phyloP scores from a whole-genome alignment of 345 rosid species.

The Citrus sinensis region DVS_A1.0 CM039161.1:23770001-23770500 shows the following conservation, averaged over 20 bases:
- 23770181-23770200: not conserved
- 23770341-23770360: too few species aligned
- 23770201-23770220: not conserved
- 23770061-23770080: slow-evolving; percentile 15
- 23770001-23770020: slow-evolving; percentile 10
- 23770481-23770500: not conserved
- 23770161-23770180: not conserved
- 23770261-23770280: not conserved
- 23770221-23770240: not conserved
- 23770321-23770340: too few species aligned
- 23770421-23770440: not conserved
- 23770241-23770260: not conserved
- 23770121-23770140: not conserved
- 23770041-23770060: slow-evolving; percentile 23
- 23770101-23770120: not conserved
- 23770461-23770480: not conserved
- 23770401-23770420: not conserved
- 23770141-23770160: not conserved
- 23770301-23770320: too few species aligned
- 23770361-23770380: not conserved
- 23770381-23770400: not conserved
- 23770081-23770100: slow-evolving; percentile 15
- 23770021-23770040: slow-evolving; percentile 16
- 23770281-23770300: too few species aligned
- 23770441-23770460: not conserved